phyloP scores from a whole-genome alignment of 441 rosid genomes.

The Aquilaria agallochum region DNA sequence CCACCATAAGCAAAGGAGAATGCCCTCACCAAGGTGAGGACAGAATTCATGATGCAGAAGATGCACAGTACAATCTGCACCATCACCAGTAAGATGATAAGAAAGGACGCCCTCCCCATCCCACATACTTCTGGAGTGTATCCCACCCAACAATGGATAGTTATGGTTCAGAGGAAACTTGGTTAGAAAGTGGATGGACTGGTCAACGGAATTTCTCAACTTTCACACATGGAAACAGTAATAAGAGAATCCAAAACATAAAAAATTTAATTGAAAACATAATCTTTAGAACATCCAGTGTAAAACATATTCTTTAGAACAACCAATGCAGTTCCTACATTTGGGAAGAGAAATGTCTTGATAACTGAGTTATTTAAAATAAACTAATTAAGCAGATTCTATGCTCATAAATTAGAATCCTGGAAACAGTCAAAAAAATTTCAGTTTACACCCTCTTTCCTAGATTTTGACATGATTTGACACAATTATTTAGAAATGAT shows the following conservation, averaged over 20 bases:
- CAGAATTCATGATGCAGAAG: conserved; percentile 71
- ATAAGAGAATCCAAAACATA: neutral
- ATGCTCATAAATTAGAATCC: too few species aligned
- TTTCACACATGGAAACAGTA: neutral
- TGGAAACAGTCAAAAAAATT: too few species aligned
- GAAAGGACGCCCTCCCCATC: neutral
- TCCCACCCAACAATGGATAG: neutral
- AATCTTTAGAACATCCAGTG: neutral
- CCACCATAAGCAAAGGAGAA: conserved; percentile 98
- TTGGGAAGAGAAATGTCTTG: too few species aligned
- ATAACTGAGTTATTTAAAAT: too few species aligned
- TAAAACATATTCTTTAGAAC: too few species aligned
- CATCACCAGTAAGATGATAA: conserved; percentile 18
- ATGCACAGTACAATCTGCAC: conserved; percentile 76
- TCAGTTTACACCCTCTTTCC: too few species aligned
- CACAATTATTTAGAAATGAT: too few species aligned
- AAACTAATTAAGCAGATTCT: too few species aligned
- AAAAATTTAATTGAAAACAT: neutral
- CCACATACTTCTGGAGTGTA: neutral
- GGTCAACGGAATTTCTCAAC: neutral
- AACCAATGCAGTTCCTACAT: too few species aligned
- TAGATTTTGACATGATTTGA: too few species aligned
- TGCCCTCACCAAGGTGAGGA: conserved; percentile 81
- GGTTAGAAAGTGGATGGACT: neutral
- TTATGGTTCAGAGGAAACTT: neutral